These are phyloP conservation scores for Fulvia fulva DNA, from an alignment of 2,329 filamentous ascomycete species.

Conservation along the genomic window DNA sequence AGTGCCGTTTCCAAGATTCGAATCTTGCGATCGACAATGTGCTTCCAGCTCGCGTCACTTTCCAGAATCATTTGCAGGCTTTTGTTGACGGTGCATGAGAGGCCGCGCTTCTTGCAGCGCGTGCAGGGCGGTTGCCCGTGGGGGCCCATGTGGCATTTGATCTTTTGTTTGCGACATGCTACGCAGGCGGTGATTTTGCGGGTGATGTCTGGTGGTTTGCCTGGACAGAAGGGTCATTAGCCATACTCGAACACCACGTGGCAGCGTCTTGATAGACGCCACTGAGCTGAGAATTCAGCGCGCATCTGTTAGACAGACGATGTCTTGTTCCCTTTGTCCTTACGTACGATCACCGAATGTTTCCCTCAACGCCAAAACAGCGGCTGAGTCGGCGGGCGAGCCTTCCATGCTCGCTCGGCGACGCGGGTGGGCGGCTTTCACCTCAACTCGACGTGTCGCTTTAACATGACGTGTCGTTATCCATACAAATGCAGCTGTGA, in stretches of 20 bases:
- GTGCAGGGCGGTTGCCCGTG: constrained; percentile 36
- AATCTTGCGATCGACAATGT: constrained; percentile 36
- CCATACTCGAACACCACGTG: no score
- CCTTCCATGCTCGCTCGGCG: constrained; percentile 3
- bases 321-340: no score
- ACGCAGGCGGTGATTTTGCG: constrained; percentile 37
- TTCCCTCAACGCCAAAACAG: constrained; percentile 19
- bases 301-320: no score
- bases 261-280: no score
- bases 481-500: not conserved
- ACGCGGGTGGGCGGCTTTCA: not conserved
- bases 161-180: constrained; percentile 41
- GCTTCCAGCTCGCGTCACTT: constrained; percentile 41
- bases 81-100: constrained; percentile 41
- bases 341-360: constrained; percentile 14
- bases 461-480: not conserved
- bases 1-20: constrained; percentile 36
- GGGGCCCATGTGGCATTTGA: constrained; percentile 42
- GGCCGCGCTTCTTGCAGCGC: constrained; percentile 39
- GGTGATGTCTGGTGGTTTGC: constrained; percentile 27
- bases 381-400: constrained; percentile 14
- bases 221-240: no score
- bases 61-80: constrained; percentile 43
- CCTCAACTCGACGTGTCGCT: not conserved
- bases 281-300: no score